Conservation (phyloP, 495 filamentous ascomycete genomes). For the Xeromyces bisporus region DNA sequence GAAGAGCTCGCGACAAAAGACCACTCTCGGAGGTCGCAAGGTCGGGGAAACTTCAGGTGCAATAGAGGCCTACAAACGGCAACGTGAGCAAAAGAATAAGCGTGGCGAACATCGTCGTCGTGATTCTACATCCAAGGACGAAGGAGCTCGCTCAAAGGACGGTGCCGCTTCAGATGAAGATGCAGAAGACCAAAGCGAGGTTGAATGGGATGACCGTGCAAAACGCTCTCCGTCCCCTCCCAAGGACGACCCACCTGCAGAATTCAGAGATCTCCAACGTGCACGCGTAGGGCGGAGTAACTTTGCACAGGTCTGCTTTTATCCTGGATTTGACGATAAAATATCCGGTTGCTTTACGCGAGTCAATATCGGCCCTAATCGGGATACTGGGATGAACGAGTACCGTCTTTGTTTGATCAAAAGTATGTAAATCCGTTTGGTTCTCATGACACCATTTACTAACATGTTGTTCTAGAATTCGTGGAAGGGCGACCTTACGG, state of each 20-base stretch:
- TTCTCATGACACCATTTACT: conserved; percentile 9
- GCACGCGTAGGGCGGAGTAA: conserved; percentile 63
- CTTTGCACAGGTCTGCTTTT: conserved; percentile 77
- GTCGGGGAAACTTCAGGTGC: conserved; percentile 61
- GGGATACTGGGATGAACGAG: conserved; percentile 45
- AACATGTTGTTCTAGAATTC: conserved; percentile 41
- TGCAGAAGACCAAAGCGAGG: conserved; percentile 64
- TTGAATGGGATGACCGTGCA: conserved; percentile 47
- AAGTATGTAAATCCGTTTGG: conserved; percentile 30
- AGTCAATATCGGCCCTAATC: conserved; percentile 58
- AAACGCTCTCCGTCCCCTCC: conserved; percentile 24
- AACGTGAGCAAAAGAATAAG: conserved; percentile 63
- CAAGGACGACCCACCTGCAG: conserved; percentile 43
- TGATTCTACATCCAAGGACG: conserved; percentile 39
- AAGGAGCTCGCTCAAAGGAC: conserved; percentile 29
- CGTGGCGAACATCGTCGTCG: conserved; percentile 54
- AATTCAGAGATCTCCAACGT: conserved; percentile 65
- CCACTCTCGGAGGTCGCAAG: conserved; percentile 57
- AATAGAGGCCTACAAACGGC: conserved; percentile 68
- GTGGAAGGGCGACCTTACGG: conserved; percentile 62
- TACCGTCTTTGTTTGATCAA: conserved; percentile 83
- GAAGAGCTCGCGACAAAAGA: conserved; percentile 70
- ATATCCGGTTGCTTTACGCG: conserved; percentile 67
- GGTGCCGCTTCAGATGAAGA: conserved; percentile 42
- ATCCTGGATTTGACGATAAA: conserved; percentile 68